Evolutionary conservation across 441 rosid genomes (phyloP), one percentile per base, ranked within the genome.

Genomic region (Breynia disticha): DNA sequence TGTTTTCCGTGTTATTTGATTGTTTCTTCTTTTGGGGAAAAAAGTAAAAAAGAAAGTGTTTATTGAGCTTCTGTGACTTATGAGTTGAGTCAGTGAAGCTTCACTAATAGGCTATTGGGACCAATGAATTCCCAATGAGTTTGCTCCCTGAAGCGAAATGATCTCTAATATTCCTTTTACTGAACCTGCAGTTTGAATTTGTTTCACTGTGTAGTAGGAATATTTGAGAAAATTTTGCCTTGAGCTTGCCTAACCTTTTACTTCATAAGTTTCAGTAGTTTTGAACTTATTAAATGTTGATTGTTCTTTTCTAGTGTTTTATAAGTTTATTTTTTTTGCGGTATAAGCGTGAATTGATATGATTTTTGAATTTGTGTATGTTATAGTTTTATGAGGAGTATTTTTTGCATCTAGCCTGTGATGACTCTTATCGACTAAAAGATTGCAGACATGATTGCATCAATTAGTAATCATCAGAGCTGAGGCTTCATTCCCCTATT

Each of bases 361-460:
- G 13, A 18, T 48, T 16, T 7, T 19, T 21, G 24, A 48, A 8
- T 48, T 13, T 5, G 12, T 16, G 21, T 46, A 1, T 32, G 18
- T 18, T 15, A 32, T 16, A n/a, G n/a, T n/a, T n/a, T n/a, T n/a
- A n/a, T n/a, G n/a, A n/a, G n/a, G n/a, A n/a, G n/a, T 9, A 28
- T 54, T 12, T 22, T 55, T 42, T 37, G 2, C 12, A 19, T n/a
- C 5, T 60, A 19, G 72, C 73, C 73, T 45, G 19, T 68, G 75
- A 73, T 70, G 75, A 70, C 56, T 68, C 63, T 58, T 69, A 70
- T 72, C 76, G 75, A 77, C 74, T 69, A 76, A 67, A 63, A 68
- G 74, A 74, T 51, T 46, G 54, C 17, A 4, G 51, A 47, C 45
- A 65, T 73, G 75, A 57, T 63, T 49, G 64, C 67, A 55, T 10